Evolutionary conservation across 805 yeast genomes (phyloP), one percentile per base, ranked within the genome.

Genomic region (Candida endomychidarum): DNA sequence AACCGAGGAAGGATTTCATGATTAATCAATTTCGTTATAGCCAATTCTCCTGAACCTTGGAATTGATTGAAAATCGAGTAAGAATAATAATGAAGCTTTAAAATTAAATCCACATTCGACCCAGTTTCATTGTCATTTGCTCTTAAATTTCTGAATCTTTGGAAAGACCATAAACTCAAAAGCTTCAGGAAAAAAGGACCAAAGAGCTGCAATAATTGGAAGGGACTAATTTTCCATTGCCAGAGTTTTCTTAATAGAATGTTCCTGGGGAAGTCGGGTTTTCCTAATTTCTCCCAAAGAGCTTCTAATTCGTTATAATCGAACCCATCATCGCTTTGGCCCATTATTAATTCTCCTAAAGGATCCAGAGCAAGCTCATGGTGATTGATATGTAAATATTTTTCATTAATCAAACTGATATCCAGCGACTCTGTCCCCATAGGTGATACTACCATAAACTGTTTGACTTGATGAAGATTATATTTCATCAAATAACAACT

Each of bases 21-120:
- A 44, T 57, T 66, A 25, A 68, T 61, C 12, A 68, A 52, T 39
- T 63, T 66, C 11, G 72, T 63, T 20, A 68, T 67, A 24, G 74
- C 73, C 42, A 68, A 53, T 42, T 68, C 74, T 1, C 74, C 74
- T 1, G 70, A 63, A 1, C 70, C 68, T 47, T 64, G 72, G 48
- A 49, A 67, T 48, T 68, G 74, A 48, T 67, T 67, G 49, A 67
- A 68, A 2, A 68, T 62, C 1, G 72, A 64, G 40, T 56, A 68
- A 0, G 71, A 66, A 47, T 67, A 68, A 41, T 60, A 53, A 44
- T 68, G 74, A 10, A 68, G 54, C 36, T 64, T 64, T 30, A 63
- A 47, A 7, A 67, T 56, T 29, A 68, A 49, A 23, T 44, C 47
- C 12, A 30, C 16, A 31, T 40, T 42, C 3, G 32, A 29, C 7